phyloP scores from a whole-genome alignment of 2,329 filamentous ascomycete species.

The Zarea fungicola region DNA sequence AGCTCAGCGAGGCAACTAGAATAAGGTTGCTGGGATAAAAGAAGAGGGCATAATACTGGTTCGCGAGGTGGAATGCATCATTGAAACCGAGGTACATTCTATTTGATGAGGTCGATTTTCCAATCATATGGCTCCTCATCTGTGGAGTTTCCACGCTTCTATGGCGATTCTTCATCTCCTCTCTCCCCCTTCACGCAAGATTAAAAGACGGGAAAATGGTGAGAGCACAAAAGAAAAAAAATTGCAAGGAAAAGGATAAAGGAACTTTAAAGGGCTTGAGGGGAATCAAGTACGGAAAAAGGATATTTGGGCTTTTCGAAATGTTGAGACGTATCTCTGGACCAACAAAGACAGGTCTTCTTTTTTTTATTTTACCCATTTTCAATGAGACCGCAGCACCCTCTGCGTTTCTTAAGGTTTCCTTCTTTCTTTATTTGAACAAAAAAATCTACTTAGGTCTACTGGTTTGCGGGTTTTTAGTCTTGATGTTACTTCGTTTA shows the following conservation, averaged over 20 bases:
- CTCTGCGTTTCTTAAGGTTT: background rate
- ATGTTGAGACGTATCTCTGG: background rate
- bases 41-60: background rate
- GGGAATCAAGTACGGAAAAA: background rate
- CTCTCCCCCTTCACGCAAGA: background rate
- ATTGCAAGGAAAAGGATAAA: background rate
- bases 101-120: background rate
- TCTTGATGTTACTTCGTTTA: background rate
- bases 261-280: background rate
- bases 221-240: too few relatives aligned
- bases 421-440: background rate
- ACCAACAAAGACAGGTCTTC: background rate
- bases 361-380: slow-evolving; percentile 10
- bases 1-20: slow-evolving; percentile 1
- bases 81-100: background rate
- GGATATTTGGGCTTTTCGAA: slow-evolving; percentile 5
- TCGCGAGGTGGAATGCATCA: background rate
- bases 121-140: background rate
- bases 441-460: slow-evolving; percentile 3
- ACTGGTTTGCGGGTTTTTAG: slow-evolving; percentile 10
- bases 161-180: background rate
- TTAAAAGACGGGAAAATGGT: slow-evolving; percentile 1
- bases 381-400: slow-evolving; percentile 1
- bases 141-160: background rate
- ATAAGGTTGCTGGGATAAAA: slow-evolving; percentile 8